Evolutionary conservation across 306 rosid species (phyloP).

Genomic region (Comarum palustre): DNA sequence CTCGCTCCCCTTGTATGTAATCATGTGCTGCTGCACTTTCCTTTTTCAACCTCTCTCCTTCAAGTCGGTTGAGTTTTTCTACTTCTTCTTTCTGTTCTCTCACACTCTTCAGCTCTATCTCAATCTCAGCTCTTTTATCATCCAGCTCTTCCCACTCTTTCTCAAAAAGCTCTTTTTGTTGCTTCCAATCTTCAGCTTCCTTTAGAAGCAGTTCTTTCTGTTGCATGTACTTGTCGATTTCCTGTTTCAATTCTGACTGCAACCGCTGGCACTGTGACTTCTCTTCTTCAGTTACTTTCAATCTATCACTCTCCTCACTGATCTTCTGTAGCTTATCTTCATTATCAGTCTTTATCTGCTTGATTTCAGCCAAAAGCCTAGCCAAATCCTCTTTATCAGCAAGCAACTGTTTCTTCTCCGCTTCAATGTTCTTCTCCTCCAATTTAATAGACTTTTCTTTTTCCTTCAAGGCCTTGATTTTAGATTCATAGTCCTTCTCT

Average conservation of each 20-base stretch:
- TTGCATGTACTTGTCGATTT: slow-evolving; percentile 73
- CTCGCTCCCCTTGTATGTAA: slow-evolving; percentile 63
- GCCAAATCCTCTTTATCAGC: slow-evolving; percentile 66
- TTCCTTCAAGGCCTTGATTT: slow-evolving; percentile 69
- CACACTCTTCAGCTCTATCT: slow-evolving; percentile 62
- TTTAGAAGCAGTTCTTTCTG: slow-evolving; percentile 76
- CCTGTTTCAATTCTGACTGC: slow-evolving; percentile 83
- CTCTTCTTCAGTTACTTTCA: slow-evolving; percentile 76
- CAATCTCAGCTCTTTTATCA: slow-evolving; percentile 72
- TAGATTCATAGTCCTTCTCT: slow-evolving; percentile 75
- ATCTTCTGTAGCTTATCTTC: slow-evolving; percentile 60
- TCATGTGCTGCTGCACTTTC: slow-evolving; percentile 59
- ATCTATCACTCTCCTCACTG: slow-evolving; percentile 54
- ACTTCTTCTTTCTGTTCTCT: slow-evolving; percentile 65
- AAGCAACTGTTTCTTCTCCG: slow-evolving; percentile 50
- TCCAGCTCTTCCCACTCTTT: slow-evolving; percentile 97
- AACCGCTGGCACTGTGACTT: slow-evolving; percentile 60
- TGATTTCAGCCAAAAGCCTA: slow-evolving; percentile 57
- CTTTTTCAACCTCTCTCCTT: slow-evolving; percentile 70
- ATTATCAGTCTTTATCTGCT: slow-evolving; percentile 61
- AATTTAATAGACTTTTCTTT: slow-evolving; percentile 59
- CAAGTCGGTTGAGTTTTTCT: slow-evolving; percentile 52
- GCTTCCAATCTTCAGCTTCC: slow-evolving; percentile 85
- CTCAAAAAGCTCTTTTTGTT: slow-evolving; percentile 85
- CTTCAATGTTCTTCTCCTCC: slow-evolving; percentile 66